phyloP scores from a whole-genome alignment of 2,329 filamentous ascomycete species.

The Ascochyta pisi region DNA sequence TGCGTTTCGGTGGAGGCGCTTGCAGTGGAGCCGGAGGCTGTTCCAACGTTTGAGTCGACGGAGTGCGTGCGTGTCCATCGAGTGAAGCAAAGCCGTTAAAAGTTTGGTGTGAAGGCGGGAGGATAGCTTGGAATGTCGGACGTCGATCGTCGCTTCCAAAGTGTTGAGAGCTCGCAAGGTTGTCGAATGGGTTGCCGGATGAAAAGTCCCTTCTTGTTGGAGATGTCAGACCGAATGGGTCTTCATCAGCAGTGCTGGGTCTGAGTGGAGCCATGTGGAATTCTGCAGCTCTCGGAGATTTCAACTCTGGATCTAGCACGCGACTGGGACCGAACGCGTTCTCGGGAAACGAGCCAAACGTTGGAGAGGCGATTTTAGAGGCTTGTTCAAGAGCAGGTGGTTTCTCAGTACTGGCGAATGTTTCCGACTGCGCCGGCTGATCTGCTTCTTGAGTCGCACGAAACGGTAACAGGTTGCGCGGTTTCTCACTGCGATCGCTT shows the following conservation, averaged over 20 bases:
- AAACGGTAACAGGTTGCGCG: constrained; percentile 9
- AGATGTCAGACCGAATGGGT: constrained; percentile 49
- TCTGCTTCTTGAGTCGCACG: constrained; percentile 5
- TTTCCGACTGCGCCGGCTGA: background rate
- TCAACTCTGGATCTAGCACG: constrained; percentile 46
- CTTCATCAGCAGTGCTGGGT: constrained; percentile 41
- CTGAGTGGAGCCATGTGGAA: constrained; percentile 50
- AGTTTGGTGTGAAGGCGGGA: constrained; percentile 43
- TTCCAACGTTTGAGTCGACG: constrained; percentile 24
- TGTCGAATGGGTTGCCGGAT: constrained; percentile 35
- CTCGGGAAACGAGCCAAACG: constrained; percentile 47
- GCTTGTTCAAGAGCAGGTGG: background rate
- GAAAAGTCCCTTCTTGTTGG: constrained; percentile 53
- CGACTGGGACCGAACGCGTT: constrained; percentile 31
- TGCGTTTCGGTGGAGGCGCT: constrained; percentile 20
- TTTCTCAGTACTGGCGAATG: background rate
- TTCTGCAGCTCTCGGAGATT: constrained; percentile 43
- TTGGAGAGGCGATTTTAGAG: constrained; percentile 44
- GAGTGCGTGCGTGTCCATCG: constrained; percentile 42
- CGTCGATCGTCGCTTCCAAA: constrained; percentile 35
- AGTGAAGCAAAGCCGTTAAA: constrained; percentile 47
- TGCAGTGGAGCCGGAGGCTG: constrained; percentile 18
- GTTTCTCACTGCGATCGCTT: constrained; percentile 9
- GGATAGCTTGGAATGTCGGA: constrained; percentile 47
- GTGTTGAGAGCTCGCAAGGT: constrained; percentile 24